Base-by-base conservation (phyloP, 83 land plant genomes). In the Diphasiastrum complanatum region DNA sequence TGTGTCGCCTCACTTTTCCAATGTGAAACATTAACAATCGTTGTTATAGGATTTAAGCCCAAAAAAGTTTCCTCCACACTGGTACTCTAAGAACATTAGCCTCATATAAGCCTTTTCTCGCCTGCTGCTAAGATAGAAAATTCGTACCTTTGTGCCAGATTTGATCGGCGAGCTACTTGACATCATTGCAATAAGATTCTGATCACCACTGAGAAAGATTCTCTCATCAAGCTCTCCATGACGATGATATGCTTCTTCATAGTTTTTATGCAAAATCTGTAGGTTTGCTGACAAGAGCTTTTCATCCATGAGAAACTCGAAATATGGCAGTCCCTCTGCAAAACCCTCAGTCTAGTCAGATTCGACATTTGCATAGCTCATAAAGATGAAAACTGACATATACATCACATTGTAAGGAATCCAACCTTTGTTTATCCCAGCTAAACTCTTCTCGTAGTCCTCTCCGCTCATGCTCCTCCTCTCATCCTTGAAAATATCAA, bases 201-300 rank as follows among this genome's bases (percentile, higher is more conserved):
- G 87, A 6, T 85, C 87, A 20, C 82, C 98, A 76, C 77, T 77
- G 11, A 89, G 61, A 61, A 85, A 82, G 37, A 85, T 60, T 10
- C 96, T 81, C 75, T 89, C 99, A 71, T 93, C 99, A 22, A 93
- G 66, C 27, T 82, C 99, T 59, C 86, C 91, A 23, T 74, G 83
- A 19, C 68, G 71, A 28, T 54, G 75, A 43, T 81, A 75, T 2
- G 84, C 86, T 60, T 67, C 80, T 47, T 79, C 83, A 71, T 89
- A 95, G 53, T 89, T 80, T 45, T 80, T 80, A 34, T 95, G 96
- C 28, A 95, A 43, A 31, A 74, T 64, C 6, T 62, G 50, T 47
- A 89, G 27, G 70, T 68, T 84, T 52, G 86, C 48, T 40, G 63
- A 40, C 19, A 95, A 61, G 26, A 78, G 78, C 41, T 72, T 47